These are phyloP conservation scores for Kalmanozyma brasiliensis DNA, from an alignment of 1,284 basidiomycete species.

Conservation along the genomic window DNA sequence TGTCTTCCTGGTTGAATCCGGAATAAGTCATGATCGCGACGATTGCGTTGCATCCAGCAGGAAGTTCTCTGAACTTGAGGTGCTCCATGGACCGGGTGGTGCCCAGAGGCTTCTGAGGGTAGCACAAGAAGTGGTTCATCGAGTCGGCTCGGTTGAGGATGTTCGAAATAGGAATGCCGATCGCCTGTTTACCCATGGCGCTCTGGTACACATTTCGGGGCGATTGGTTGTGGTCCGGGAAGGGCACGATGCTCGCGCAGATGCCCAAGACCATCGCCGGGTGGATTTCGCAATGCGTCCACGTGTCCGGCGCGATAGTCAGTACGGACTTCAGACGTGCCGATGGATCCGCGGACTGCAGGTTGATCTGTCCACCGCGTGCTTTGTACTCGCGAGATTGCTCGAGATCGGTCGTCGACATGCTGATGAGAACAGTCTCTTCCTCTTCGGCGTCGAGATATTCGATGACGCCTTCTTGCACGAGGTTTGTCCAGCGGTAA, in stretches of 20 bases:
- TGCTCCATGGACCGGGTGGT: conserved; percentile 99
- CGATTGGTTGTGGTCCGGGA: conserved; percentile 99
- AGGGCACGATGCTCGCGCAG: conserved; percentile 97
- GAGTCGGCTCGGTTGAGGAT: conserved; percentile 81
- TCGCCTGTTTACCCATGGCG: conserved; percentile 99
- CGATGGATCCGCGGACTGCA: conserved; percentile 81
- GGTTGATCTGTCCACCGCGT: conserved; percentile 72
- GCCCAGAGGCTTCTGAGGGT: conserved; percentile 97
- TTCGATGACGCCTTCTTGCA: conserved; percentile 90
- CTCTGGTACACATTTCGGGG: conserved; percentile 85
- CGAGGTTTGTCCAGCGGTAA: conserved; percentile 83
- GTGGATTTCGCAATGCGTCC: conserved; percentile 99
- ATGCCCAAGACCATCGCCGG: conserved; percentile 99
- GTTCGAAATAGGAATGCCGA: conserved; percentile 90
- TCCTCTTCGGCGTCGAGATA: conserved; percentile 98
- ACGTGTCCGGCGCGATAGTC: conserved; percentile 71
- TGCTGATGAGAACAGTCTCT: conserved; percentile 99
- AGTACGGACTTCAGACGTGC: conserved; percentile 75
- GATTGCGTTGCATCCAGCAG: conserved; percentile 97
- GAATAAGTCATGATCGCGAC: conserved; percentile 99
- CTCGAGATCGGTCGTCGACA: conserved; percentile 95
- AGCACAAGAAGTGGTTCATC: conserved; percentile 88
- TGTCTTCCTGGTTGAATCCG: conserved; percentile 99
- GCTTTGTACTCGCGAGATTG: conserved; percentile 72
- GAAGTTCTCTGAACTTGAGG: conserved; percentile 94